Conservation (phyloP, 73 alveolate genomes). For the Blepharisma japonicum region DNA sequence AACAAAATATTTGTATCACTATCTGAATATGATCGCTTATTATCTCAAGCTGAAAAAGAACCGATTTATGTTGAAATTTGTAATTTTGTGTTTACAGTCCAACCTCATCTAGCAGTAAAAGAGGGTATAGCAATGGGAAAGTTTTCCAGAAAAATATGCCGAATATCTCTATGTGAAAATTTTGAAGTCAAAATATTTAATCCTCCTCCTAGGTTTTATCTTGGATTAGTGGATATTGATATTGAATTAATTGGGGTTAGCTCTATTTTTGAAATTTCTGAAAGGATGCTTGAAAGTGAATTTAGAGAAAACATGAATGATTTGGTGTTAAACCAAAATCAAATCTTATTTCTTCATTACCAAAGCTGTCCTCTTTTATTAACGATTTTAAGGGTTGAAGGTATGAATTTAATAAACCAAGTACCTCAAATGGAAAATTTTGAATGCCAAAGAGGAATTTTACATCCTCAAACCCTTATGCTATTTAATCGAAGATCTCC, state of each 20-base stretch:
- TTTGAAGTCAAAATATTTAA: neutral
- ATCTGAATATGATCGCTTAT: constrained; percentile 24
- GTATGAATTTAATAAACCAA: too few species aligned
- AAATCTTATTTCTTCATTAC: neutral
- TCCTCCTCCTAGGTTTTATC: neutral
- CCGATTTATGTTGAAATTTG: constrained; percentile 13
- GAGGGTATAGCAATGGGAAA: constrained; percentile 4
- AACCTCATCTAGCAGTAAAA: neutral
- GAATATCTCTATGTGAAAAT: neutral
- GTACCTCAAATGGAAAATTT: too few species aligned
- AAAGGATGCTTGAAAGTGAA: neutral
- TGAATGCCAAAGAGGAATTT: too few species aligned
- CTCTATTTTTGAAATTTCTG: neutral
- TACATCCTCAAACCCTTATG: too few species aligned
- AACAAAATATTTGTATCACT: constrained; percentile 36
- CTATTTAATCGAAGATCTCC: too few species aligned
- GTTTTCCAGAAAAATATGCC: neutral
- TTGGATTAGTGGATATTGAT: neutral
- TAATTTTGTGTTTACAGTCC: neutral
- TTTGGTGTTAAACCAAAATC: constrained; percentile 1
- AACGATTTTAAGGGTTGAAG: neutral
- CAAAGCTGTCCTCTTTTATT: neutral
- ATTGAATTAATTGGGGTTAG: neutral
- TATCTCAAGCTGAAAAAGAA: neutral
- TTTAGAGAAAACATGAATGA: neutral